Evolutionary conservation across 2,329 filamentous ascomycete genomes (phyloP).

Genomic region (Colletotrichum abscissum): DNA sequence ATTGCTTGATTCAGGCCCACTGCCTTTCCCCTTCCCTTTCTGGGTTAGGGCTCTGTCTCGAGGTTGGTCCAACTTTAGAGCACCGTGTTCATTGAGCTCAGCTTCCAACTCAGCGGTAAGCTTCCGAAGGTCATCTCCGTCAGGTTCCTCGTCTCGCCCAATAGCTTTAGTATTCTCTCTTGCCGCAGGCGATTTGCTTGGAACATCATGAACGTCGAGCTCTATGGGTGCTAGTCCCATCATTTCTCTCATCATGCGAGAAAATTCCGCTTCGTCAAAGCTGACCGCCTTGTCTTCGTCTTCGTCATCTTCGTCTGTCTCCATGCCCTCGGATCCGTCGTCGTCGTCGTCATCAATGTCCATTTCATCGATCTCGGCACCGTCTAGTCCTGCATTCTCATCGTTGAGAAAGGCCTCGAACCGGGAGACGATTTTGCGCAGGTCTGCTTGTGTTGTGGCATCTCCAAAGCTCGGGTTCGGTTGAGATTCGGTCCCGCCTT

Average conservation of each 20-base stretch:
- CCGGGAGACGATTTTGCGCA: slow-evolving; percentile 92
- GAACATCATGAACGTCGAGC: background rate
- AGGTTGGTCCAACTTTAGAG: slow-evolving; percentile 64
- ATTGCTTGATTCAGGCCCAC: slow-evolving; percentile 39
- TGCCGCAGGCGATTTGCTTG: slow-evolving; percentile 17
- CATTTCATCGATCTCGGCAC: slow-evolving; percentile 79
- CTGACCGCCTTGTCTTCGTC: slow-evolving; percentile 80
- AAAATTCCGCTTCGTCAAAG: slow-evolving; percentile 88
- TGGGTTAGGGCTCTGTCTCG: slow-evolving; percentile 43
- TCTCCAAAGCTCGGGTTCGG: slow-evolving; percentile 69
- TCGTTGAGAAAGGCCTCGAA: slow-evolving; percentile 94
- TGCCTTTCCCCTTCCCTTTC: slow-evolving; percentile 11
- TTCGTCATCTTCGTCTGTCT: slow-evolving; percentile 66
- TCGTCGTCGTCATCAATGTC: slow-evolving; percentile 67
- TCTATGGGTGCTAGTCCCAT: slow-evolving; percentile 71
- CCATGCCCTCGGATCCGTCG: slow-evolving; percentile 50
- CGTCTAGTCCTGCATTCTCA: slow-evolving; percentile 82
- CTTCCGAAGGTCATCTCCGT: slow-evolving; percentile 69
- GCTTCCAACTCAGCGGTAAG: slow-evolving; percentile 77
- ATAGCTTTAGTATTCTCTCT: slow-evolving; percentile 3
- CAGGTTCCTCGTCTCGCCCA: slow-evolving; percentile 50
- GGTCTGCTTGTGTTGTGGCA: slow-evolving; percentile 74
- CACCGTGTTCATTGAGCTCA: slow-evolving; percentile 77
- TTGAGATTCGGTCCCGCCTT: background rate
- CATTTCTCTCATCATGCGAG: slow-evolving; percentile 91